Evolutionary conservation across 2,329 filamentous ascomycete genomes (phyloP).

Genomic region (Zelopaecilomyces penicillatus): DNA sequence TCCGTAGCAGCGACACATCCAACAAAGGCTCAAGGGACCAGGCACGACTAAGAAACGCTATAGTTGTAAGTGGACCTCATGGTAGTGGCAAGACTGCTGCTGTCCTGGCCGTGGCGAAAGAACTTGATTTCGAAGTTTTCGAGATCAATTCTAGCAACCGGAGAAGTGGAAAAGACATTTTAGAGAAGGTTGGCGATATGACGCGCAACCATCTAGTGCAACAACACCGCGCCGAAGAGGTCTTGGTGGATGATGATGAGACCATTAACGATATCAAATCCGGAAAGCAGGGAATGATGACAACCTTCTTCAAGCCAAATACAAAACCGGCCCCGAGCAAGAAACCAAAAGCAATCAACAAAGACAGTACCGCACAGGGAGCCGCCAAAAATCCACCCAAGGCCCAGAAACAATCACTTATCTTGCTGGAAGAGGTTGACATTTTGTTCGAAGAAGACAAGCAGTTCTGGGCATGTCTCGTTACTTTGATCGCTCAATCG

Average conservation of each 20-base stretch:
- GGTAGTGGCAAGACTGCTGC: constrained; percentile 92
- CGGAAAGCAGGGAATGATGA: constrained; percentile 71
- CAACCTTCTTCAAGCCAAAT: constrained; percentile 66
- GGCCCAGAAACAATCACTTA: constrained; percentile 83
- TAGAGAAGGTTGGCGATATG: constrained; percentile 95
- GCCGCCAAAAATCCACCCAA: constrained; percentile 27
- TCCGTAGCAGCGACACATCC: constrained; percentile 34
- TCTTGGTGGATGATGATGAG: constrained; percentile 20
- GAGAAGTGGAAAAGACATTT: constrained; percentile 78
- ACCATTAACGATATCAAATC: constrained; percentile 48
- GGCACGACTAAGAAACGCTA: constrained; percentile 57
- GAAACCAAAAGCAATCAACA: constrained; percentile 5
- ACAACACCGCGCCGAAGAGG: constrained; percentile 29
- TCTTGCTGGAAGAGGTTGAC: constrained; percentile 89
- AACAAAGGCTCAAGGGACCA: constrained; percentile 32
- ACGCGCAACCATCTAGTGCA: constrained; percentile 85
- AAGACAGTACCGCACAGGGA: constrained; percentile 15
- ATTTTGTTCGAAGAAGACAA: constrained; percentile 92
- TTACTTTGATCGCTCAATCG: constrained; percentile 70
- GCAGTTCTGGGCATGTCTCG: constrained; percentile 82
- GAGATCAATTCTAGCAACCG: constrained; percentile 83
- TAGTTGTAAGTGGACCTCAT: constrained; percentile 82
- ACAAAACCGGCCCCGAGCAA: constrained; percentile 18
- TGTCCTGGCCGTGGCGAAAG: constrained; percentile 84
- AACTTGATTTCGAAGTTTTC: constrained; percentile 88